Evolutionary conservation across 257 asterid genomes (phyloP), one percentile per base, ranked within the genome.

Genomic region (Verbascum thapsus): DNA sequence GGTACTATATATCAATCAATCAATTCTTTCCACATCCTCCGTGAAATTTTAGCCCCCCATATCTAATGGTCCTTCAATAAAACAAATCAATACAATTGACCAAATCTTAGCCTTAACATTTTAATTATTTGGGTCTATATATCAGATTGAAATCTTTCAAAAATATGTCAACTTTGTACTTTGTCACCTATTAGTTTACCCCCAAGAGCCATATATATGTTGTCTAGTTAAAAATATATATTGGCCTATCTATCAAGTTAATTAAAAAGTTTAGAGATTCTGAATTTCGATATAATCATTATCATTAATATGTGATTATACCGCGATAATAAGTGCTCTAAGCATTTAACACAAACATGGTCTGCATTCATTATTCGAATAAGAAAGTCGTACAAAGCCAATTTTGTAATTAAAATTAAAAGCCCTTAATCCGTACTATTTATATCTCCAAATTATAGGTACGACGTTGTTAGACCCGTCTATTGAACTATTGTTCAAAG

Each of bases 1-100:
- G 75, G 63, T 74, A 43, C 63, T 13, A 35, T 16, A 41, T 68
- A 45, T 5, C 69, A 7, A 65, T 69, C 79, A 57, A 30, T 74
- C 79, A 58, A 64, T 34, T 68, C 34, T 32, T 51, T 63, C 70
- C 40, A 50, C 74, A 32, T 62, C 74, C 37, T 20, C 61, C 17
- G 48, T 13, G 17, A 39, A 61, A 66, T 53, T n/a, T 44, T 47
- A 41, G 19, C 15, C 19, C 32, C 30, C 41, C 37, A 43, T 7
- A 16, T 22, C n/a, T 19, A n/a, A 41, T 17, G 41, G 49, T 43
- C 45, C 35, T 9, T 18, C 35, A 0, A 16, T 1, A 0, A 44
- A 50, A n/a, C 10, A 71, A 52, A 47, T n/a, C 12, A n/a, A 38
- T 39, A 10, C 6, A 20, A 56, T 1, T 8, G 62, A 60, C 19